Base-by-base conservation (phyloP, 306 rosid species). In the Carpinus fangiana region DNA sequence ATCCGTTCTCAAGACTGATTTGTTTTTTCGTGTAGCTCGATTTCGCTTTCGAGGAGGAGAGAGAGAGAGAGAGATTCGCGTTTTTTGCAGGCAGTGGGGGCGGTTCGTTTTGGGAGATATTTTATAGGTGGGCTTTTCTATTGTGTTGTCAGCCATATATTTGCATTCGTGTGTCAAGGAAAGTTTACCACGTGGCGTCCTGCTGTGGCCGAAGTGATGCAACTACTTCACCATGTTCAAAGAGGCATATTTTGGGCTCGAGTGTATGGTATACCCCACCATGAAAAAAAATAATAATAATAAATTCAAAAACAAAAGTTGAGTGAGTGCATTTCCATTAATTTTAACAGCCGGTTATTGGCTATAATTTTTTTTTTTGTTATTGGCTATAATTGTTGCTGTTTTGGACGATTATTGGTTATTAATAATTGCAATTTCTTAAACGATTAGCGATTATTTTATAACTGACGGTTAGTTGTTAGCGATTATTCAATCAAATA, bases 1-100 rank as follows among this genome's bases (percentile, higher is more conserved):
- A 93, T 95, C 94, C 89, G 84, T 70, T 89, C 85, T 90, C 80
- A 69, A 78, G 87, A 84, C 80, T 68, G 48, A 61, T n/a, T 34
- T 55, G 81, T 77, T 85, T 81, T 52, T 60, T 79, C 81, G 80
- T 11, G 16, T 83, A 81, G 87, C 83, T 88, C 77, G 84, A 79
- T 81, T 85, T 89, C 91, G 90, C 87, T 90, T 80, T 90, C 91
- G 78, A 64, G 57, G 55, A 20, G 64, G 28, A 80, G 80, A 81
- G 64, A 47, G 69, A 76, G 78, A 78, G 82, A 62, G 85, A 83
- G 81, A 88, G 87, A 83, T 45, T 90, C 87, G 90, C 88, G 81
- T 85, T 78, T 84, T 79, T 86, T 85, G 86, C 86, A 82, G 90
- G 85, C 81, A 71, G 80, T 69, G 83, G 75, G 78, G 74, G 69